Conservation (phyloP, 768 basidiomycete genomes). For the Nevesoporus exiguus region DNA sequence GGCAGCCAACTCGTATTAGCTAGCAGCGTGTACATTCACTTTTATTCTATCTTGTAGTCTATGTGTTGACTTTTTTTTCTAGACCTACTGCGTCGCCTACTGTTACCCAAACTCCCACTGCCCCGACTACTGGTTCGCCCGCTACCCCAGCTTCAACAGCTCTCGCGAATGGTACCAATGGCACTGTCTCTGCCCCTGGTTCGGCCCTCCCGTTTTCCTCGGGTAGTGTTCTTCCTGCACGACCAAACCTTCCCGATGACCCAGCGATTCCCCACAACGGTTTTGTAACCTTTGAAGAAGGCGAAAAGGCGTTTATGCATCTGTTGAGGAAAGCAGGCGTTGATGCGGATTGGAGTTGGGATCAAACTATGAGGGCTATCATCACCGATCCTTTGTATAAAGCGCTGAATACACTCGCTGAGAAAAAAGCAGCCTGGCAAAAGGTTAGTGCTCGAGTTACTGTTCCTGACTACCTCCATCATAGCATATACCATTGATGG, state of each 20-base stretch:
- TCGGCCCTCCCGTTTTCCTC: conserved; percentile 63
- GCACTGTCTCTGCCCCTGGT: conserved; percentile 43
- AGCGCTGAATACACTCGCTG: conserved; percentile 86
- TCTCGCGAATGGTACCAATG: conserved; percentile 46
- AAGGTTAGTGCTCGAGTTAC: conserved; percentile 54
- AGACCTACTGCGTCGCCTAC: conserved; percentile 39
- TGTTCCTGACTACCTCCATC: not conserved
- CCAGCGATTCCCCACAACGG: conserved; percentile 89
- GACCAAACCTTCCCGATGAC: conserved; percentile 81
- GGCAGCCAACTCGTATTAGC: conserved; percentile 37
- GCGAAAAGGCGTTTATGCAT: conserved; percentile 92
- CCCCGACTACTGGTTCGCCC: conserved; percentile 46
- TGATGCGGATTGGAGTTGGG: conserved; percentile 94
- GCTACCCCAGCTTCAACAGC: conserved; percentile 37
- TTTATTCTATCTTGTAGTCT: not conserved
- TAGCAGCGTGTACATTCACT: conserved; percentile 20
- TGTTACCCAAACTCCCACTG: conserved; percentile 36
- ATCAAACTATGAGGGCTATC: conserved; percentile 95
- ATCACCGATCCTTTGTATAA: conserved; percentile 98
- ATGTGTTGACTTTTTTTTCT: conserved; percentile 7
- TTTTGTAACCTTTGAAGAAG: conserved; percentile 81
- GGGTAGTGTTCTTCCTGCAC: conserved; percentile 60
- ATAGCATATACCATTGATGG: not conserved
- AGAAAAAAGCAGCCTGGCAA: conserved; percentile 93
- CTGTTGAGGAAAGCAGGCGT: conserved; percentile 87